phyloP scores from a whole-genome alignment of 208 protist species.

The Leptomonas seymouri region DNA sequence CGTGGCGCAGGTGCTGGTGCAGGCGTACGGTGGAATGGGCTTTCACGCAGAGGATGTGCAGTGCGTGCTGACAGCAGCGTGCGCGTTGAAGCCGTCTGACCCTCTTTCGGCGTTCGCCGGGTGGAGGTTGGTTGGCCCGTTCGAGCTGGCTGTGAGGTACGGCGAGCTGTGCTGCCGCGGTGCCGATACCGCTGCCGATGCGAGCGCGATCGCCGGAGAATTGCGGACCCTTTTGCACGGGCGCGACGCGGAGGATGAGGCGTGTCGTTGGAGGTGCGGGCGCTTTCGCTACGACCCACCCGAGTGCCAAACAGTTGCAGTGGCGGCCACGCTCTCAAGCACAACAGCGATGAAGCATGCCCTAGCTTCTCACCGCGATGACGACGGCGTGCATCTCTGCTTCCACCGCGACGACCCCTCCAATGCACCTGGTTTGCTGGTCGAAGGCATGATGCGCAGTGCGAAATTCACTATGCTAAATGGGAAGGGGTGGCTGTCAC shows the following conservation, averaged over 20 bases:
- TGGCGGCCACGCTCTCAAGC: background rate
- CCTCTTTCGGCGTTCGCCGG: conserved; percentile 37
- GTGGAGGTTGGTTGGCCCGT: conserved; percentile 42
- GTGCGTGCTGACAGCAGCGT: conserved; percentile 34
- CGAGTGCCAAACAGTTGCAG: conserved; percentile 44
- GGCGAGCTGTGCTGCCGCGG: background rate
- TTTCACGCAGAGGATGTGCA: conserved; percentile 31
- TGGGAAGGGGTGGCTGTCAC: conserved; percentile 6
- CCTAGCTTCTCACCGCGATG: background rate
- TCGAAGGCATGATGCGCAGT: conserved; percentile 1
- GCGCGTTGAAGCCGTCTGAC: conserved; percentile 4
- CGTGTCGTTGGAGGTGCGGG: conserved; percentile 29
- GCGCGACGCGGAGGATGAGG: conserved; percentile 7
- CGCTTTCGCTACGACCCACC: conserved; percentile 50
- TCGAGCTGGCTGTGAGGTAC: conserved; percentile 34
- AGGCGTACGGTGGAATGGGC: conserved; percentile 19
- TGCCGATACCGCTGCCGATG: background rate
- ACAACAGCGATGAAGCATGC: background rate
- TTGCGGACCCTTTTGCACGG: background rate
- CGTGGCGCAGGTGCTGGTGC: conserved; percentile 7
- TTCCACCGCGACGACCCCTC: conserved; percentile 43
- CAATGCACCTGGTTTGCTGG: conserved; percentile 11
- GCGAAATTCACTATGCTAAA: background rate
- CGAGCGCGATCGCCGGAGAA: background rate
- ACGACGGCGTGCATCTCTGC: conserved; percentile 23